Evolutionary conservation across 805 yeast species (phyloP).

Genomic region (Priceomyces fermenticarens): DNA sequence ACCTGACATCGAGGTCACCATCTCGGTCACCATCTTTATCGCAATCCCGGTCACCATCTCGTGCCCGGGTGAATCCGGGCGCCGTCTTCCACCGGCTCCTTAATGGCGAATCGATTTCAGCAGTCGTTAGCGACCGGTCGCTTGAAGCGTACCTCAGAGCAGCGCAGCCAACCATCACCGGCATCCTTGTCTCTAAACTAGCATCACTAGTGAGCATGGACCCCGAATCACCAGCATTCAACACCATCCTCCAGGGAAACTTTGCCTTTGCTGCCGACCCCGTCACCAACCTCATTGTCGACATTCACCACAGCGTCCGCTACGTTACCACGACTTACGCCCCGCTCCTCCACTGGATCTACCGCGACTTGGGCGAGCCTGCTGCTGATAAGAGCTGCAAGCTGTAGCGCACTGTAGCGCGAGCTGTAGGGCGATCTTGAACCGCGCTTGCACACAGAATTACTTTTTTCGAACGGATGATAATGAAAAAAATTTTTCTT

Average conservation of each 20-base stretch:
- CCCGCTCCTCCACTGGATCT: constrained; percentile 28
- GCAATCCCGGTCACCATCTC: no score
- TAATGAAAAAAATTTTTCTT: constrained; percentile 1
- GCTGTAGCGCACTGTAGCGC: not conserved
- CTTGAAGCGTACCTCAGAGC: no score
- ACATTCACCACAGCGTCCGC: constrained; percentile 4
- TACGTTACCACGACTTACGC: constrained; percentile 18
- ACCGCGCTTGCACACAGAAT: constrained; percentile 33
- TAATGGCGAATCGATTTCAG: no score
- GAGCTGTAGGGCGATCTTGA: constrained; percentile 22
- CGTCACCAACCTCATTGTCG: constrained; percentile 2
- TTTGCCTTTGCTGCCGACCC: constrained; percentile 2
- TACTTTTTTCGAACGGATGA: constrained; percentile 6
- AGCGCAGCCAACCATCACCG: no score
- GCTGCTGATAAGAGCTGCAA: not conserved
- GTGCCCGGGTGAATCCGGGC: no score
- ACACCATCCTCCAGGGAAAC: constrained; percentile 2
- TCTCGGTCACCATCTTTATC: no score
- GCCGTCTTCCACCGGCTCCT: no score
- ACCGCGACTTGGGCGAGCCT: constrained; percentile 20
- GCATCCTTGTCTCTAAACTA: constrained; percentile 3
- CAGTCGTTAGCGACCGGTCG: no score
- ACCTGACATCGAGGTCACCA: no score
- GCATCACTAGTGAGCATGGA: not conserved
- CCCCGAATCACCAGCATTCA: not conserved